These are phyloP conservation scores for Peronospora farinosa DNA, from an alignment of 352 stramenopile genomes.

Conservation along the genomic window DNA sequence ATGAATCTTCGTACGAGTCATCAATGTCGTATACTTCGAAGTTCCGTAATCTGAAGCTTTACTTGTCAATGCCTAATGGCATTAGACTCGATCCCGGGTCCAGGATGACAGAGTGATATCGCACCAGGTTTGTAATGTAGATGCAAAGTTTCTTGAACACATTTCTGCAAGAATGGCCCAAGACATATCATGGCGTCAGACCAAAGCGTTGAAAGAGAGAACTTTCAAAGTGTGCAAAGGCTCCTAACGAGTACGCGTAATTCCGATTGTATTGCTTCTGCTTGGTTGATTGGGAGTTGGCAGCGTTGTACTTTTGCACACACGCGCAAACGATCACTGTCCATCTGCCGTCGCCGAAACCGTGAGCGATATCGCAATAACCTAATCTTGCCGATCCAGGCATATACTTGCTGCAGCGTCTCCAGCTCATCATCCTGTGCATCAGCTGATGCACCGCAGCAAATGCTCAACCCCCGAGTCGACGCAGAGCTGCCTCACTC, in stretches of 20 bases:
- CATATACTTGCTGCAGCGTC: constrained; percentile 89
- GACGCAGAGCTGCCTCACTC: constrained; percentile 86
- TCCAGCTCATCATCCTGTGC: constrained; percentile 47
- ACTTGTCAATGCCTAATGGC: too few species aligned
- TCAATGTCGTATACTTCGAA: too few species aligned
- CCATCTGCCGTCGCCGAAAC: constrained; percentile 93
- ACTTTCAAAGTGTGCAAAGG: too few species aligned
- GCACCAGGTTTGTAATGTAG: too few species aligned
- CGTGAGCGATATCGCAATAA: constrained; percentile 91
- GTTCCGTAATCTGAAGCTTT: too few species aligned
- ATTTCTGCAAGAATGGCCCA: too few species aligned
- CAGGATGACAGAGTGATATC: too few species aligned
- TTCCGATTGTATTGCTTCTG: constrained; percentile 97
- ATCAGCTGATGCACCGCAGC: neutral
- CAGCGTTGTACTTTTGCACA: constrained; percentile 94
- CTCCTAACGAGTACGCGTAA: constrained; percentile 85
- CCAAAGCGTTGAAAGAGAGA: too few species aligned
- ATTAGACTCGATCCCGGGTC: too few species aligned
- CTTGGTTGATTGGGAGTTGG: constrained; percentile 69
- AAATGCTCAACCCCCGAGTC: constrained; percentile 44
- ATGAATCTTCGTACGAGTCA: too few species aligned
- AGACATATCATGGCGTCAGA: too few species aligned
- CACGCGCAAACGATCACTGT: constrained; percentile 91
- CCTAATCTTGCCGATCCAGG: constrained; percentile 94
- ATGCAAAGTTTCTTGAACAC: too few species aligned